These are phyloP conservation scores for Aspergillus haitiensis DNA, from an alignment of 495 filamentous ascomycete species.

Conservation along the genomic window DNA sequence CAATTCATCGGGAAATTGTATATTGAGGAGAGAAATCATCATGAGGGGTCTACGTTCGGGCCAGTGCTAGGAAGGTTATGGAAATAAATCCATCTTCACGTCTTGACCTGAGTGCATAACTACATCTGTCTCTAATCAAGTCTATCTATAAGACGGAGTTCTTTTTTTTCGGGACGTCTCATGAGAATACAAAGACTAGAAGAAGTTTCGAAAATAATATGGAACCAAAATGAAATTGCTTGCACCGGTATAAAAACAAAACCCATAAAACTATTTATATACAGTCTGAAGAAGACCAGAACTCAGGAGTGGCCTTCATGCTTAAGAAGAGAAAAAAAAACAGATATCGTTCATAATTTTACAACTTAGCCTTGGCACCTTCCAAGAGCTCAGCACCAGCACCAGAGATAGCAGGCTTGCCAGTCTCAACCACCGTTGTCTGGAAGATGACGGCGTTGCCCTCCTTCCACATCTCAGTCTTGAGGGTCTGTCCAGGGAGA, in stretches of 20 bases:
- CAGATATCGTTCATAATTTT: conserved; percentile 26
- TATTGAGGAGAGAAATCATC: too few species aligned
- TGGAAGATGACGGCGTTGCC: conserved; percentile 88
- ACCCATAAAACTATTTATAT: conserved; percentile 23
- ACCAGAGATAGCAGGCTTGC: conserved; percentile 85
- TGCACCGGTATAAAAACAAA: conserved; percentile 3
- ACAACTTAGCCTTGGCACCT: conserved; percentile 61
- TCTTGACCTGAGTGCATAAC: too few species aligned
- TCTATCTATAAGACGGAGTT: too few species aligned
- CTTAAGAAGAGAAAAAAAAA: not conserved
- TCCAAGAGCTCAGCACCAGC: conserved; percentile 82
- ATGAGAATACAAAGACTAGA: not conserved
- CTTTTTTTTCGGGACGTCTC: too few species aligned
- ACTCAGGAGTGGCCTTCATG: conserved; percentile 6
- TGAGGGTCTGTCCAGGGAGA: conserved; percentile 86
- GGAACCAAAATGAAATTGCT: conserved; percentile 15
- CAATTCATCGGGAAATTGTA: too few species aligned
- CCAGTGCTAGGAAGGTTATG: too few species aligned
- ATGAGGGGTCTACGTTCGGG: too few species aligned
- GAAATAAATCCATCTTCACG: too few species aligned
- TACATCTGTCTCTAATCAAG: too few species aligned
- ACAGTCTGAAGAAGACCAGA: conserved; percentile 20
- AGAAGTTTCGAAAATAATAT: not conserved
- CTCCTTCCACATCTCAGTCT: conserved; percentile 99
- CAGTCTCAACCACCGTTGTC: conserved; percentile 91